Conservation (phyloP, 108 stramenopile species). For the Cyclotella cryptica region DNA sequence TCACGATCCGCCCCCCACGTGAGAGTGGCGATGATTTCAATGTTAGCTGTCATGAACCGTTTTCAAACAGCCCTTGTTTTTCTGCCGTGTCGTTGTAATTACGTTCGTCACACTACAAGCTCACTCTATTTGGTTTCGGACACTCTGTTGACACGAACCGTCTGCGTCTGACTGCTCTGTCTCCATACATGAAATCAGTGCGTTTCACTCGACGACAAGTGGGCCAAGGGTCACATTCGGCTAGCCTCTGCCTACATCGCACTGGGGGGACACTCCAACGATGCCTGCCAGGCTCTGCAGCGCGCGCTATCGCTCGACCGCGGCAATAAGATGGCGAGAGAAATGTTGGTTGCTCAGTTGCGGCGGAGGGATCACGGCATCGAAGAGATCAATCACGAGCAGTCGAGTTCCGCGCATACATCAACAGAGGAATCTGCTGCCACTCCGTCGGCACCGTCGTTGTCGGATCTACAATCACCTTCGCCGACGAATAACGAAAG, state of each 20-base stretch:
- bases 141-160: no score
- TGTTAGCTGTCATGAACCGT: constrained; percentile 20
- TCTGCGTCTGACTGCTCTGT: not conserved
- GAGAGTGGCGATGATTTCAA: constrained; percentile 31
- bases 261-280: constrained; percentile 77
- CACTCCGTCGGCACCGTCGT: not conserved
- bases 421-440: constrained; percentile 1
- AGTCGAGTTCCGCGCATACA: not conserved
- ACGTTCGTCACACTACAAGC: no score
- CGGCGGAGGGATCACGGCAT: constrained; percentile 48
- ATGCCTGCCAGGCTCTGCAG: constrained; percentile 83
- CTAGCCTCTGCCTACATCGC: constrained; percentile 83
- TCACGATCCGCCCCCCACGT: constrained; percentile 25
- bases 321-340: constrained; percentile 63
- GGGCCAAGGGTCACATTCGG: constrained; percentile 85
- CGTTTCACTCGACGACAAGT: constrained; percentile 68
- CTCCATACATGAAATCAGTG: constrained; percentile 44
- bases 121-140: no score
- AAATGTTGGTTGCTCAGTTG: constrained; percentile 75
- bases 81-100: no score
- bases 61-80: no score
- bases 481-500: constrained; percentile 23
- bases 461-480: constrained; percentile 10
- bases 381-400: not conserved
- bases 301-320: constrained; percentile 73